phyloP scores from a whole-genome alignment of 169 alveolate species.

The Eimeria brunetti region DNA sequence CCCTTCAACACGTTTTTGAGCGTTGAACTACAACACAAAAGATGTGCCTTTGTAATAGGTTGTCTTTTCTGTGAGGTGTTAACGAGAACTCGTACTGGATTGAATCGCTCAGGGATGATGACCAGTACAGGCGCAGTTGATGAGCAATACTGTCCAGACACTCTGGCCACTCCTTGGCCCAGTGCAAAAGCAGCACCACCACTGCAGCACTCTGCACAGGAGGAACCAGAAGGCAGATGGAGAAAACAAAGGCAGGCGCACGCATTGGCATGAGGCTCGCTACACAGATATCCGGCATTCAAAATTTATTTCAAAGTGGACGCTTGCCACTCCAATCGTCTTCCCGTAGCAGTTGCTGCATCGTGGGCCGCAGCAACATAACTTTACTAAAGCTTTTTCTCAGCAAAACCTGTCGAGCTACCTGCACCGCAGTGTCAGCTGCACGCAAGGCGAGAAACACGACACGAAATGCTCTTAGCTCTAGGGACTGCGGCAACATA shows the following conservation, averaged over 20 bases:
- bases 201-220: conserved; percentile 60
- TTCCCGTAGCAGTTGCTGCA: conserved; percentile 38
- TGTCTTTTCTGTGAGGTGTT: not conserved
- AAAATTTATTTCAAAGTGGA: not conserved
- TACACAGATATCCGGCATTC: not conserved
- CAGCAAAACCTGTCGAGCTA: conserved; percentile 61
- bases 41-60: not conserved
- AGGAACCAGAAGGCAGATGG: not conserved
- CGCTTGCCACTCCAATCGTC: conserved; percentile 73
- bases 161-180: conserved; percentile 77
- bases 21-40: not conserved
- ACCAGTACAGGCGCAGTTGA: conserved; percentile 55
- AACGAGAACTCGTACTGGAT: conserved; percentile 31
- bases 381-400: conserved; percentile 33
- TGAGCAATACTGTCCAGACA: conserved; percentile 63
- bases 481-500: not conserved
- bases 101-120: conserved; percentile 50
- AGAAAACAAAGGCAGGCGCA: conserved; percentile 24
- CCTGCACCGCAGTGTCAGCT: conserved; percentile 71
- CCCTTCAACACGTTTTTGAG: not conserved
- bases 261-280: not conserved
- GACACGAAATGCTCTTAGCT: not conserved
- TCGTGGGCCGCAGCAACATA: conserved; percentile 34
- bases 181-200: conserved; percentile 67
- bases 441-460: conserved; percentile 3